Evolutionary conservation across 1,139 yeast genomes (phyloP), one percentile per base, ranked within the genome.

Genomic region (Blastobotrys raffinosifermentans): DNA sequence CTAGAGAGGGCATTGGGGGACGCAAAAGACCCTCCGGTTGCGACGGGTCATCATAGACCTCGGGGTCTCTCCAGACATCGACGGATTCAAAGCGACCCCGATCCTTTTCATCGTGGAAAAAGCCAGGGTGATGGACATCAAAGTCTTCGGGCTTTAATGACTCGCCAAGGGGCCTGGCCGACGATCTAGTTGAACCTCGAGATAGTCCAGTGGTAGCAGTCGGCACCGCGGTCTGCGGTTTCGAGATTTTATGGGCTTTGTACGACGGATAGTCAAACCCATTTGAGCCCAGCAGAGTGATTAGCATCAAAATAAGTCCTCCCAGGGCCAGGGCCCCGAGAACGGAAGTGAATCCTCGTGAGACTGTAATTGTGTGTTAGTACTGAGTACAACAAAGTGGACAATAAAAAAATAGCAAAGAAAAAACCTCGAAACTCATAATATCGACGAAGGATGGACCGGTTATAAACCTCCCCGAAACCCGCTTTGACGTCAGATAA

Each of bases 41-140:
- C 7, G 7, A 14, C 13, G 27, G 6, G 7, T 7, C 27, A 6
- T 25, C 18, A 16, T 33, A 40, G 16, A 41, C 31, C 20, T 40
- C 41, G 17, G 41, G 29, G 15, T 31, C 11, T 14, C 43, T 19
- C 43, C 43, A 40, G 3, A 26, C 36, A 7, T 40, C 43, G 1
- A 33, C 29, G 17, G 35, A 25, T 19, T 40, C 43, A 19, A 29
- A 37, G 6, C 38, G n/a, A 11, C 27, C 27, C 15, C 15, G 13
- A 8, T 25, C 27, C 7, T n/a, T 14, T 6, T 8, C 7, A n/a
- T 8, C 7, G 10, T 25, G 27, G 13, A 25, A 25, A n/a, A 6
- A 14, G 15, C 27, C 27, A n/a, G 15, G 14, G 11, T 8, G 11
- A 6, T n/a, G 7, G 13, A 8, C 15, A n/a, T 6, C 5, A n/a